Conservation (phyloP, 2,329 filamentous ascomycete genomes). For the Diaporthe citrichinensis region DNA sequence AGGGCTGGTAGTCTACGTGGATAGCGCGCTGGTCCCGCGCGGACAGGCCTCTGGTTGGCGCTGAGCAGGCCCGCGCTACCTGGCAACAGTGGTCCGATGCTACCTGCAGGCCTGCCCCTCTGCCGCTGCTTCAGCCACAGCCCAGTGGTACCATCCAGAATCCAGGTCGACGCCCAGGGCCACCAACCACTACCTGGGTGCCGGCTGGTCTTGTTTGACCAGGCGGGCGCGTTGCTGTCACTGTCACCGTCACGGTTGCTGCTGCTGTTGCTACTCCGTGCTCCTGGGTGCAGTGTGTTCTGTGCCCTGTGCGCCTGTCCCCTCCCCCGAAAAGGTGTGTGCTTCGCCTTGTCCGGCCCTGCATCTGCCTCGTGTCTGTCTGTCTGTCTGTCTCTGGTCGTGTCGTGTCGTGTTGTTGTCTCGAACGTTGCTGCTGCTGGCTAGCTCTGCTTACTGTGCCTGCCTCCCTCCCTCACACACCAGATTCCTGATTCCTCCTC, state of each 20-base stretch:
- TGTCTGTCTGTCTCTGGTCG: neutral
- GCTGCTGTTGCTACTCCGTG: neutral
- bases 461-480: neutral
- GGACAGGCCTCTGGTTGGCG: conserved; percentile 31
- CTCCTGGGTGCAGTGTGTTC: conserved; percentile 4
- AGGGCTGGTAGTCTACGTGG: conserved; percentile 11
- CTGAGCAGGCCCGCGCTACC: conserved; percentile 24
- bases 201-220: conserved; percentile 3
- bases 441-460: conserved; percentile 19
- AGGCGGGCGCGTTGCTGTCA: neutral
- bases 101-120: conserved; percentile 17
- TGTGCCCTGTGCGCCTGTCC: neutral
- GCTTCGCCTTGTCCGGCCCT: conserved; percentile 15
- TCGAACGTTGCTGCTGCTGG: conserved; percentile 1
- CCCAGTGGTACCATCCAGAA: conserved; percentile 21
- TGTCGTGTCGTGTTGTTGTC: conserved; percentile 24
- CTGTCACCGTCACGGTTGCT: conserved; percentile 7
- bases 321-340: conserved; percentile 5
- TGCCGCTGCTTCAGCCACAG: conserved; percentile 27
- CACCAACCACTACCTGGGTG: neutral
- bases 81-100: conserved; percentile 30
- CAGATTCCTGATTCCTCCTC: conserved; percentile 23
- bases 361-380: conserved; percentile 7
- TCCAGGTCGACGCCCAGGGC: neutral
- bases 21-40: conserved; percentile 7